Evolutionary conservation across 345 rosid species (phyloP), one percentile per base, ranked within the genome.

Genomic region (Brassica cretica): DNA sequence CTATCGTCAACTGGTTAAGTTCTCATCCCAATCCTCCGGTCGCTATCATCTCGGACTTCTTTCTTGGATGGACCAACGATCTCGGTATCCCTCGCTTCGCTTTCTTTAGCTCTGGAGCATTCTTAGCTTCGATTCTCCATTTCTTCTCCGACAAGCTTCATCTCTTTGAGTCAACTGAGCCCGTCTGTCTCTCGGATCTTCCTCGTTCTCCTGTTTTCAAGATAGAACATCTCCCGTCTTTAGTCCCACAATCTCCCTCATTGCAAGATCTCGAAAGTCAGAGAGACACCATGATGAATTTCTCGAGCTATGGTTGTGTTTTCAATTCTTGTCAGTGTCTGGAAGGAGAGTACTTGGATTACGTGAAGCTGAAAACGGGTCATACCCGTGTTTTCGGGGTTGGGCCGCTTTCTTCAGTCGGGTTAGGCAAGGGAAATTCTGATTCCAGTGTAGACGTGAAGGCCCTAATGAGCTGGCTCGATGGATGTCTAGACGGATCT

Each of bases 321-420:
- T 84, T 85, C 53, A 89, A 90, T 71, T 76, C 85, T 14, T 84
- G 80, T 21, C 82, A 83, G 1, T 84, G 79, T 12, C 35, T 89
- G 19, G 93, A 92, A 73, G 74, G 81, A 5, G 80, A 68, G 27
- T 86, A 81, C 33, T 32, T 89, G 63, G 73, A 77, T 18, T 81
- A 72, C 67, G 27, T 85, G 66, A 86, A 72, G 83, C 32, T 18
- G 63, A 80, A 41, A 58, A 59, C 77, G 64, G 89, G 89, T 39
- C 84, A 84, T 2, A 80, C 75, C 16, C 81, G 87, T 55, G 85
- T 92, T 25, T 90, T 76, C 5, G 88, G 77, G 2, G 89, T 85
- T 25, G 92, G 95, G 10, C 92, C 93, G 15, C 80, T 92, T 16
- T 74, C 84, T 55, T 76, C 83, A 44, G 12, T 76, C 16, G 89